phyloP scores from a whole-genome alignment of 2,329 filamentous ascomycete genomes.

The Penicillium sp. region DNA sequence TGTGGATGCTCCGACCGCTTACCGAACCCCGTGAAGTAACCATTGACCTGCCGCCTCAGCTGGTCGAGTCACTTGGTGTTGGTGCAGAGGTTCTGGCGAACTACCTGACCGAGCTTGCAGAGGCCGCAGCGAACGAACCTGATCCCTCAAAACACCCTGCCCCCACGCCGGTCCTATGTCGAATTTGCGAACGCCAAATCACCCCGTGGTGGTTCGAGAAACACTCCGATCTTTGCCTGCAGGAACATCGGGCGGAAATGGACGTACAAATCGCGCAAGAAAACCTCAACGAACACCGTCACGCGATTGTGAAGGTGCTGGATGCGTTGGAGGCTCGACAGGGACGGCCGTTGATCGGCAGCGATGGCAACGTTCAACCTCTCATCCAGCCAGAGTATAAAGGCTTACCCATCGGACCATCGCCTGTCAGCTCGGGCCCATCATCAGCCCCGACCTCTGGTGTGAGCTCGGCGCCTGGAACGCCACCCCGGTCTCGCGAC shows the following conservation, averaged over 20 bases:
- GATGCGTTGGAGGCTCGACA: conserved; percentile 77
- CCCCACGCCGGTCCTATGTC: conserved; percentile 83
- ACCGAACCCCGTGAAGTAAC: conserved; percentile 87
- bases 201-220: conserved; percentile 99
- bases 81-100: conserved; percentile 93
- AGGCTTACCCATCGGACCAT: conserved; percentile 77
- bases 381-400: conserved; percentile 78
- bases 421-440: conserved; percentile 65
- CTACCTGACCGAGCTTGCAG: conserved; percentile 86
- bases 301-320: conserved; percentile 90
- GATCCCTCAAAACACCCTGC: conserved; percentile 74
- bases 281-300: conserved; percentile 85
- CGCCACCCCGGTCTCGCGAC: conserved; percentile 66
- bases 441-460: conserved; percentile 72
- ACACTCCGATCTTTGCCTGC: conserved; percentile 91
- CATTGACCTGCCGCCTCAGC: conserved; percentile 84
- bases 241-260: conserved; percentile 96
- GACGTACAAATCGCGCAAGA: conserved; percentile 97
- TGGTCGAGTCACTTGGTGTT: conserved; percentile 91
- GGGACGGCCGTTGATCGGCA: conserved; percentile 42
- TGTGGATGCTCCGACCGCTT: conserved; percentile 99
- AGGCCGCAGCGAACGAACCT: conserved; percentile 74
- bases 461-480: conserved; percentile 68
- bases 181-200: conserved; percentile 96
- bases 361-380: conserved; percentile 47